phyloP scores from a whole-genome alignment of 108 stramenopile genomes.

The Epipyxis sp. region DNA sequence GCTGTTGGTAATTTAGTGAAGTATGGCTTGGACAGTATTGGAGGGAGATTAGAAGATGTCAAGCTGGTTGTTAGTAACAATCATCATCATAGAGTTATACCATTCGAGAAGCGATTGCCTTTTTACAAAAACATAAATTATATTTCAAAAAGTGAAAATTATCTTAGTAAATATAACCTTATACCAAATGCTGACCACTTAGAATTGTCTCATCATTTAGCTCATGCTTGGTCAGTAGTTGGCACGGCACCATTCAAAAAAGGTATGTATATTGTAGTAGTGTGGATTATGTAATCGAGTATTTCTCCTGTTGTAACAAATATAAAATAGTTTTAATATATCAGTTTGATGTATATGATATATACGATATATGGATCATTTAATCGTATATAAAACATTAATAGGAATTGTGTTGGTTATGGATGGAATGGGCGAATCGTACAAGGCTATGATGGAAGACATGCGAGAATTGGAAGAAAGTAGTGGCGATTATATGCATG shows the following conservation, averaged over 20 bases:
- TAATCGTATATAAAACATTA: not conserved
- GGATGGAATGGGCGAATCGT: conserved; percentile 91
- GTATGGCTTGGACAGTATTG: conserved; percentile 67
- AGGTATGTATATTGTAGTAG: not conserved
- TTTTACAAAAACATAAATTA: conserved; percentile 30
- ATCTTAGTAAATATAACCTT: conserved; percentile 14
- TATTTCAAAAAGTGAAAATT: not conserved
- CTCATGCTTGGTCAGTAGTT: conserved; percentile 81
- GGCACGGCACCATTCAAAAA: conserved; percentile 43
- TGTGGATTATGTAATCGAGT: not conserved
- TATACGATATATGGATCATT: no score
- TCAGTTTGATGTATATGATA: no score
- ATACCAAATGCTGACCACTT: conserved; percentile 32
- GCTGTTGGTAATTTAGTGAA: conserved; percentile 72
- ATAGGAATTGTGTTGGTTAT: conserved; percentile 76
- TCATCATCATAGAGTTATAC: conserved; percentile 83
- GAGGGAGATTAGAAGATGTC: conserved; percentile 68
- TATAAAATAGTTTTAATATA: not conserved
- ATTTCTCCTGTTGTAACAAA: not conserved
- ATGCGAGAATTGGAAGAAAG: conserved; percentile 16
- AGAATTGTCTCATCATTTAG: conserved; percentile 89
- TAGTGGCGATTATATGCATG: not conserved
- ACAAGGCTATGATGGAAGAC: conserved; percentile 71
- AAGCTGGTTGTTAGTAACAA: conserved; percentile 82
- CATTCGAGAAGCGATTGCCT: conserved; percentile 58